Percentiles rank a stretch among this genome's conserved stretches.
Conservation (phyloP, 768 basidiomycete genomes). For the Calocera cornea region DNA sequence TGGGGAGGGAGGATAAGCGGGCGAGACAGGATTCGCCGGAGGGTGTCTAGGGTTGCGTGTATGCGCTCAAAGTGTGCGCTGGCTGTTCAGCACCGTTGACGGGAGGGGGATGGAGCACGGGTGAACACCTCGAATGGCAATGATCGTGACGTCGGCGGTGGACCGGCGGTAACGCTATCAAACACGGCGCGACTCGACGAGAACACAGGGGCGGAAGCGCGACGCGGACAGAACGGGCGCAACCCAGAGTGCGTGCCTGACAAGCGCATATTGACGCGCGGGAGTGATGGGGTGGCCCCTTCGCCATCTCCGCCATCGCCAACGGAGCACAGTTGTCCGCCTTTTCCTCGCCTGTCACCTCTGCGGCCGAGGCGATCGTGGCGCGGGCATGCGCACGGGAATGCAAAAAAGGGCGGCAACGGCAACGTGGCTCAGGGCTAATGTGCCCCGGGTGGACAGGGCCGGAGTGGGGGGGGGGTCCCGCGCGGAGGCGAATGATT, state of each 20-base stretch:
- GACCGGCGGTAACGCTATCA: constrained; percentile 1
- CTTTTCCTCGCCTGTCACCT: neutral
- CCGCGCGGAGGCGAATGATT: too few species aligned
- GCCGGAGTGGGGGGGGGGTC: too few species aligned
- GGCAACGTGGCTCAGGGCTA: too few species aligned
- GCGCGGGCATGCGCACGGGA: too few species aligned
- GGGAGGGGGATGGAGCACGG: neutral
- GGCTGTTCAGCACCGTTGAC: neutral
- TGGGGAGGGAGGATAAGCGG: neutral
- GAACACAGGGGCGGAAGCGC: neutral
- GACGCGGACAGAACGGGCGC: neutral
- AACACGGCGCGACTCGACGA: neutral
- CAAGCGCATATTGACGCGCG: neutral
- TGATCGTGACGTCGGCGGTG: neutral
- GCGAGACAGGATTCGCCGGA: neutral
- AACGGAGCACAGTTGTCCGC: neutral
- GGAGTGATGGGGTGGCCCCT: neutral
- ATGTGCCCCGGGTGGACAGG: too few species aligned
- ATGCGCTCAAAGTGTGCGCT: neutral
- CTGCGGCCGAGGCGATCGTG: too few species aligned
- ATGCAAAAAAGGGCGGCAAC: too few species aligned
- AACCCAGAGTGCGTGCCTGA: neutral
- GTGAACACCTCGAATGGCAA: neutral
- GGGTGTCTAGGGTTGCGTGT: neutral
- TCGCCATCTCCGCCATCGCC: neutral